Evolutionary conservation across 31 red algal species (phyloP), one percentile per base, ranked within the genome.

Genomic region (Endocladia muricata): DNA sequence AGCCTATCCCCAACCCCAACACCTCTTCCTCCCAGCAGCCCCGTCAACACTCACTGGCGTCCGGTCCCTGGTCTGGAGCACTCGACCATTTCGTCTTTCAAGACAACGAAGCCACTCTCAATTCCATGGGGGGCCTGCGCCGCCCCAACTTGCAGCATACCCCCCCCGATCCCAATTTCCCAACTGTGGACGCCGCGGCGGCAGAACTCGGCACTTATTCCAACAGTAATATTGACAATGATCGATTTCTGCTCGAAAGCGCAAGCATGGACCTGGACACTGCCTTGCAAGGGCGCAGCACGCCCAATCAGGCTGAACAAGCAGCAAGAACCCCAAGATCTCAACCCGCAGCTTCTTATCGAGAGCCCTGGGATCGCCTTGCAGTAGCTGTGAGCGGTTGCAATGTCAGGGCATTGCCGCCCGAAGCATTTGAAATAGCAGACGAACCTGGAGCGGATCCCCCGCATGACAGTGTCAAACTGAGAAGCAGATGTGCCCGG

Each of bases 351-450:
- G 19, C 69, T 26, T 15, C 48, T 55, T 73, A 29, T 73, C 69
- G 26, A 4, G 41, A 73, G 69, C 69, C 69, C 4, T 73, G 43
- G 48, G 43, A 73, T 15, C 69, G 25, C 30, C 59, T 9, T 23
- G 26, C 29, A 9, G n/a, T n/a, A n/a, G 59, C n/a, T 23, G 11
- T 23, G 13, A 63, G 26, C 22, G 59, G 22, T 21, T 63, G 11
- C 9, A 29, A 22, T 63, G n/a, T n/a, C n/a, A n/a, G n/a, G n/a
- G n/a, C 68, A 9, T 54, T 86, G 19, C 73, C 82, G 2, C 82
- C 82, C 36, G 72, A 86, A 42, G 71, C 82, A 15, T 86, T 86
- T 42, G 70, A 77, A 44, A 33, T 86, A n/a, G 71, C 82, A 26
- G 72, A 86, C 26, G 41, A 25, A 13, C 15, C 59, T 3, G 26